Evolutionary conservation across 208 protist species (phyloP).

Genomic region (Trypanosoma theileri): DNA sequence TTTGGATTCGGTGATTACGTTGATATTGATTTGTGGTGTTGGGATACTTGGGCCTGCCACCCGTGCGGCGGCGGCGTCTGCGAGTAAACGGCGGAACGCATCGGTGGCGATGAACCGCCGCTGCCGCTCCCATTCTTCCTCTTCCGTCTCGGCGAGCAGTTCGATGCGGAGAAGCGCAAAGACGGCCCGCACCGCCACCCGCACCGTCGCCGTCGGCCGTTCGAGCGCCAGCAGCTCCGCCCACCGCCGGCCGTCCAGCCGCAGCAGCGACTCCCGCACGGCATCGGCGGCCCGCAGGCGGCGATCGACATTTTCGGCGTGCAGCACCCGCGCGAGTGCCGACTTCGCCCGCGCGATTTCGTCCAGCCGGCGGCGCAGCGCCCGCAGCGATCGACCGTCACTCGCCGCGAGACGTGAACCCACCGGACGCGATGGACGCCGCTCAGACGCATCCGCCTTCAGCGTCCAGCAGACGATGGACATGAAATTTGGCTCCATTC

Average conservation of each 20-base stretch:
- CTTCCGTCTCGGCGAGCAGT: slow-evolving; percentile 13
- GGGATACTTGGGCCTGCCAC: no score
- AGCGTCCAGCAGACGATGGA: no score
- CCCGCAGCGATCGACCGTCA: no score
- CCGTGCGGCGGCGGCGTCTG: neutral
- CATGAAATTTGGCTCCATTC: neutral
- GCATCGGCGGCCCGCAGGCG: slow-evolving; percentile 9
- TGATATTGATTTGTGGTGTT: no score
- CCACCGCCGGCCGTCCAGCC: neutral
- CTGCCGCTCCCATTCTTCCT: slow-evolving; percentile 32
- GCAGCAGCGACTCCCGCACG: slow-evolving; percentile 9
- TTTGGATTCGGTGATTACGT: no score
- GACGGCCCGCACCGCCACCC: slow-evolving; percentile 11
- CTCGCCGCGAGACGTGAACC: no score
- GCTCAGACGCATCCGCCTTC: no score
- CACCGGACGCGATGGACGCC: no score
- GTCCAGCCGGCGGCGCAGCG: slow-evolving; percentile 1
- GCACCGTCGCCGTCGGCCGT: slow-evolving; percentile 2
- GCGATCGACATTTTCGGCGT: slow-evolving; percentile 8
- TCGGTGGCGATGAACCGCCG: slow-evolving; percentile 19
- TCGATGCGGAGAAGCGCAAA: slow-evolving; percentile 28
- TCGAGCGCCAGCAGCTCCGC: neutral
- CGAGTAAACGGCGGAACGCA: slow-evolving; percentile 9
- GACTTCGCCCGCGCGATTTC: slow-evolving; percentile 16
- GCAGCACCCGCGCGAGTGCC: neutral